phyloP scores from a whole-genome alignment of 331 rosid genomes.

The Phaseolus coccineus region DNA sequence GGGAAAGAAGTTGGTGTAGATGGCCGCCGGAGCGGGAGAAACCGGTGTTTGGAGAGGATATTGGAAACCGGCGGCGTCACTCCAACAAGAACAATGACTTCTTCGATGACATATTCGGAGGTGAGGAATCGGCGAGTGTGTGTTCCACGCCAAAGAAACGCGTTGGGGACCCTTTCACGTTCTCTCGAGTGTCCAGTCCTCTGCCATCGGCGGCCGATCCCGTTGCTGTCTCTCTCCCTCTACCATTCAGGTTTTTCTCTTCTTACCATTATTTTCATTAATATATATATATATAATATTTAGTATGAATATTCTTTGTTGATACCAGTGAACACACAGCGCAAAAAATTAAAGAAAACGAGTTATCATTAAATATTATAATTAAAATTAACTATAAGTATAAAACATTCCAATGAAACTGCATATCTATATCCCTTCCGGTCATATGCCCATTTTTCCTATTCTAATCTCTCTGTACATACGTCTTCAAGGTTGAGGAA shows the following conservation, averaged over 20 bases:
- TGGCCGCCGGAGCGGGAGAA: constrained; percentile 61
- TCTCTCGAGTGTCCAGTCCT: constrained; percentile 43
- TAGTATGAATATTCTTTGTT: too few species aligned
- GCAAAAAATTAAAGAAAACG: too few species aligned
- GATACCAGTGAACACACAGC: too few species aligned
- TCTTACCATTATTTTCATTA: neutral
- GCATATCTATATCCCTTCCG: too few species aligned
- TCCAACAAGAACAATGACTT: constrained; percentile 62
- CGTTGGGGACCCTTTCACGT: constrained; percentile 47
- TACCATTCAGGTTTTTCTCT: constrained; percentile 33
- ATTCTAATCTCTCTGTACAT: too few species aligned
- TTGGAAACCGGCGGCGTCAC: constrained; percentile 53
- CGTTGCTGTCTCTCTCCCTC: constrained; percentile 44
- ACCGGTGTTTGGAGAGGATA: constrained; percentile 84
- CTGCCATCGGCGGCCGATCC: constrained; percentile 55
- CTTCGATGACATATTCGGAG: constrained; percentile 85
- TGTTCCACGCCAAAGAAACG: constrained; percentile 63
- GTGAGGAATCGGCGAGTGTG: constrained; percentile 55
- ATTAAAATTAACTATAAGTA: too few species aligned
- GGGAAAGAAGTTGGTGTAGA: constrained; percentile 31
- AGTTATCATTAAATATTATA: too few species aligned
- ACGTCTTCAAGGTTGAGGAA: too few species aligned
- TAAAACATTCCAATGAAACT: too few species aligned
- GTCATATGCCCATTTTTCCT: too few species aligned
- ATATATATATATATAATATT: too few species aligned